These are phyloP conservation scores for Baudoinia panamericana DNA, from an alignment of 495 filamentous ascomycete species.

Conservation along the genomic window DNA sequence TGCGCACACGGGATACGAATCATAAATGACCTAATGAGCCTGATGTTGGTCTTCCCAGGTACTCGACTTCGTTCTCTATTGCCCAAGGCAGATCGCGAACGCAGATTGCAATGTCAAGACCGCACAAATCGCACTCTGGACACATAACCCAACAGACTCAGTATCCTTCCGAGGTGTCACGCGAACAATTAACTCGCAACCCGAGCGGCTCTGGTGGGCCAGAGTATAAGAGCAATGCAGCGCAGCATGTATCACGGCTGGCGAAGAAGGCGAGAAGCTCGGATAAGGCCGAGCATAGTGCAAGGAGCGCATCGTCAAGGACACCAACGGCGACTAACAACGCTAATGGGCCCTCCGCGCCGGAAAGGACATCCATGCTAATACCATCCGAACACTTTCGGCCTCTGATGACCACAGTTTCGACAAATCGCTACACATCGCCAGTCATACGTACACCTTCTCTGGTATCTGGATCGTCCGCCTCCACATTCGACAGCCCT, in stretches of 20 bases:
- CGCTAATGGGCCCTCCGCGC: not conserved
- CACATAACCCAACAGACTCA: not conserved
- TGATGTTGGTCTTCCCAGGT: not conserved
- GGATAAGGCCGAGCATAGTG: conserved; percentile 3
- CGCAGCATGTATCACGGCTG: conserved; percentile 16
- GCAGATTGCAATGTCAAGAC: conserved; percentile 8
- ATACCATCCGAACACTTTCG: conserved; percentile 3
- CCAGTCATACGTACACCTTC: conserved; percentile 26
- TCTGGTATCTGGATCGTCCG: conserved; percentile 30
- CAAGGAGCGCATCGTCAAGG: conserved; percentile 1
- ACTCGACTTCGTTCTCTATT: not conserved
- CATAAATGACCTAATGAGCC: conserved; percentile 10
- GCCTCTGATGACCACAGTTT: not conserved
- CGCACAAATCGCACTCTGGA: conserved; percentile 12
- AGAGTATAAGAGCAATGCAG: conserved; percentile 3
- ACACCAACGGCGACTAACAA: not conserved
- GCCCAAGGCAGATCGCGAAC: not conserved
- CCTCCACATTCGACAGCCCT: conserved; percentile 29
- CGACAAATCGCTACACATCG: not conserved
- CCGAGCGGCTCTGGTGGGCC: not conserved
- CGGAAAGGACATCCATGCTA: conserved; percentile 1
- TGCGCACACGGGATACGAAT: conserved; percentile 5
- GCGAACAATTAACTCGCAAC: conserved; percentile 3
- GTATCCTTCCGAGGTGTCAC: not conserved
- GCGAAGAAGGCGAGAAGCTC: conserved; percentile 13